Evolutionary conservation across 192 early-diverging fungal genomes (phyloP).

Genomic region (Chytriomyces confervae): DNA sequence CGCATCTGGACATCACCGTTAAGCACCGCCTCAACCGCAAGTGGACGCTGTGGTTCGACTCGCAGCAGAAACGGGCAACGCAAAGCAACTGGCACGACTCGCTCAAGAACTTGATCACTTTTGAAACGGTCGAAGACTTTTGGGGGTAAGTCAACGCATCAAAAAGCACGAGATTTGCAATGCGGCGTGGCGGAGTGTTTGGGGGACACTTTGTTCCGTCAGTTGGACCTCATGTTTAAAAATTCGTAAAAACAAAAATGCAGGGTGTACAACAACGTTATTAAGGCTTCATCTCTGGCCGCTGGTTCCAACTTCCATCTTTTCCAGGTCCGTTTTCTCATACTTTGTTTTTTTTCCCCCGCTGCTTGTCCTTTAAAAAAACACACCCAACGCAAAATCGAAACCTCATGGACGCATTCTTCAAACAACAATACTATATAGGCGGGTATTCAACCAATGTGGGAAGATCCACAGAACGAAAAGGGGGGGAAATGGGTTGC

Average conservation of each 20-base stretch:
- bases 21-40: slow-evolving; percentile 87
- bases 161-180: no score
- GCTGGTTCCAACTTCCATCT: slow-evolving; percentile 90
- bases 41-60: slow-evolving; percentile 96
- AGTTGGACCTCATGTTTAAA: no score
- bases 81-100: slow-evolving; percentile 79
- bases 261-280: slow-evolving; percentile 86
- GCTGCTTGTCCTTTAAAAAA: no score
- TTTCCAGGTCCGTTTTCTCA: slow-evolving; percentile 53
- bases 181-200: no score
- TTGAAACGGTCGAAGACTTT: slow-evolving; percentile 95
- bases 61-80: slow-evolving; percentile 71
- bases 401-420: no score
- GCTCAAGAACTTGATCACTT: slow-evolving; percentile 88
- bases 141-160: slow-evolving; percentile 75
- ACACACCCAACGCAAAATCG: no score
- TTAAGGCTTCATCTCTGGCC: slow-evolving; percentile 73
- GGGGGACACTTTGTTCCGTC: no score
- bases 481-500: slow-evolving; percentile 89
- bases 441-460: slow-evolving; percentile 85
- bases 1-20: slow-evolving; percentile 70
- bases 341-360: no score
- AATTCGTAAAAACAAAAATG: background rate
- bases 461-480: slow-evolving; percentile 92
- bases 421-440: no score